Conservation (phyloP, 306 rosid species). For the Nissolia schottii region DNA sequence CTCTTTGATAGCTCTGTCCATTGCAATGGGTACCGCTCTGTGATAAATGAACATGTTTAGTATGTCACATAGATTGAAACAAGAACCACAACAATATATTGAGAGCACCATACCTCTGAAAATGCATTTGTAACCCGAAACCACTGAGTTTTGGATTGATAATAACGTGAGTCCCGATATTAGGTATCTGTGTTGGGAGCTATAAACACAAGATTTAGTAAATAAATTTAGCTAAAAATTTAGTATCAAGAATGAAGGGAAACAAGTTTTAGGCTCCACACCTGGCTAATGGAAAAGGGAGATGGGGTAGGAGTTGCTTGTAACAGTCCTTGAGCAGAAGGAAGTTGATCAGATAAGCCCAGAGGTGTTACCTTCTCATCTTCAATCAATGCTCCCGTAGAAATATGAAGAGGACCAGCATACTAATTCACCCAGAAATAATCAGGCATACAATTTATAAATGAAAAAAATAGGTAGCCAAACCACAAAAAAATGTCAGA, state of each 20-base stretch:
- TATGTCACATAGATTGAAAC: neutral
- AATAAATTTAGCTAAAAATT: conserved; percentile 6
- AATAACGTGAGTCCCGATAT: conserved; percentile 74
- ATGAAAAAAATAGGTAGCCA: neutral
- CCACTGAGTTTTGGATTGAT: conserved; percentile 77
- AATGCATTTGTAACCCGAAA: conserved; percentile 75
- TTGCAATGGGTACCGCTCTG: conserved; percentile 87
- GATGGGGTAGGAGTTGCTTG: conserved; percentile 63
- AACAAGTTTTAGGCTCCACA: conserved; percentile 24
- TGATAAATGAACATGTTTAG: conserved; percentile 22
- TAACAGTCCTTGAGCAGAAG: conserved; percentile 78
- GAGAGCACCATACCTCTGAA: conserved; percentile 68
- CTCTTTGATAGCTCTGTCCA: conserved; percentile 96
- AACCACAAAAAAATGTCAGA: neutral
- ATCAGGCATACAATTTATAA: neutral
- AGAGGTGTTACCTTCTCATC: conserved; percentile 76
- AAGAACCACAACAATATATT: conserved; percentile 5
- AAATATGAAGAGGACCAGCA: conserved; percentile 72
- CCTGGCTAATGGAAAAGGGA: conserved; percentile 73
- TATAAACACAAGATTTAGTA: conserved; percentile 29
- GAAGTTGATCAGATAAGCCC: conserved; percentile 76
- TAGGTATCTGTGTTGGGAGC: conserved; percentile 75
- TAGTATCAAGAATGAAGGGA: neutral
- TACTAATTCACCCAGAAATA: conserved; percentile 46
- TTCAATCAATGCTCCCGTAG: conserved; percentile 70